Conservation (phyloP, 495 filamentous ascomycete genomes). For the Thermochaetoides thermophila region DNA sequence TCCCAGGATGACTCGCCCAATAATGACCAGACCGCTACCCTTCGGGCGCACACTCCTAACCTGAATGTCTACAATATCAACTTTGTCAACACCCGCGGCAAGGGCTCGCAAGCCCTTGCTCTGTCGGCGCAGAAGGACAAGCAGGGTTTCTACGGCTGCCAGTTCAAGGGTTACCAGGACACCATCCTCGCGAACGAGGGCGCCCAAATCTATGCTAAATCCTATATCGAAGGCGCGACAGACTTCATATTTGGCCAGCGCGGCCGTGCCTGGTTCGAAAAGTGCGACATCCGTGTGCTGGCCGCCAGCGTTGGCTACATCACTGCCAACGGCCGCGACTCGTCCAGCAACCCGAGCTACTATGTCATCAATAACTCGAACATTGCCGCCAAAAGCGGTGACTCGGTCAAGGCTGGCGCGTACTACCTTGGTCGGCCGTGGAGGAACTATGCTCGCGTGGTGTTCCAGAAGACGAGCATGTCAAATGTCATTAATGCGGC, state of each 20-base stretch:
- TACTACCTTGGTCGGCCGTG: slow-evolving; percentile 56
- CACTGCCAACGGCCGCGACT: slow-evolving; percentile 38
- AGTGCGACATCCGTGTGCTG: slow-evolving; percentile 39
- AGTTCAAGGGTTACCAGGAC: slow-evolving; percentile 46
- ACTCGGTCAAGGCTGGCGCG: slow-evolving; percentile 32
- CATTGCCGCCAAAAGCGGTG: slow-evolving; percentile 31
- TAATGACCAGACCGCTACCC: slow-evolving; percentile 37
- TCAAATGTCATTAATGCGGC: slow-evolving; percentile 42
- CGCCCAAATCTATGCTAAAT: slow-evolving; percentile 39
- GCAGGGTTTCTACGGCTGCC: slow-evolving; percentile 45
- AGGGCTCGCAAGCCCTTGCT: slow-evolving; percentile 44
- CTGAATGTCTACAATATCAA: slow-evolving; percentile 51
- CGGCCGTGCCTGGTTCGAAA: slow-evolving; percentile 47
- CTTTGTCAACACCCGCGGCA: slow-evolving; percentile 39
- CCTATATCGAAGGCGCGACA: slow-evolving; percentile 43
- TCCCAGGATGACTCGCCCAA: slow-evolving; percentile 29
- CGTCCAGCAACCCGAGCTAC: slow-evolving; percentile 35
- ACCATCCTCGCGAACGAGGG: slow-evolving; percentile 46
- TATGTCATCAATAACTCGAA: slow-evolving; percentile 48
- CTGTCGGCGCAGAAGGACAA: slow-evolving; percentile 37
- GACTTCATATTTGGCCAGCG: slow-evolving; percentile 57
- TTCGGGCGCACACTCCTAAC: slow-evolving; percentile 36
- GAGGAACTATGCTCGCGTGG: slow-evolving; percentile 43
- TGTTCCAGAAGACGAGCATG: slow-evolving; percentile 44
- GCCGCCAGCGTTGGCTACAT: slow-evolving; percentile 33